Evolutionary conservation across 176 grass and related monocot genomes (phyloP), one percentile per base, ranked within the genome.

Genomic region (Luzula sylvatica): DNA sequence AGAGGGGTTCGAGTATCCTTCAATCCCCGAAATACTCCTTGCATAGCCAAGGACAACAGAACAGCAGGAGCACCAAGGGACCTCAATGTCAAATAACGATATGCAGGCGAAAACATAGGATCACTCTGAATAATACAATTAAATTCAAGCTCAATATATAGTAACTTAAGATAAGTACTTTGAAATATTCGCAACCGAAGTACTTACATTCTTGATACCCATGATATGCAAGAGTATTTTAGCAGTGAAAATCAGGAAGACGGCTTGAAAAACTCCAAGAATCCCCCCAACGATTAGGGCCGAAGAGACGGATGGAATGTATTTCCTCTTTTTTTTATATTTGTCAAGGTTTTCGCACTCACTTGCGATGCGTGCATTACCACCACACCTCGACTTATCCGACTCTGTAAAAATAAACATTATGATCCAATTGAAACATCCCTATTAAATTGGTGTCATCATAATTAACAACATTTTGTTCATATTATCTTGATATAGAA

Each of bases 1-100:
- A 95, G 67, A 75, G 89, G 89, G 1, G 89, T 95, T 67, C 72
- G 83, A 66, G 89, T 95, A 67, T 95, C 83, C 51, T 95, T 88
- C 32, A 95, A 69, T 70, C 89, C 88, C 55, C 88, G 68, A 57
- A 88, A 95, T 19, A 95, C 79, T 32, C 80, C 89, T 88, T 87
- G 83, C 53, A 65, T 78, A 46, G 83, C 83, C 49, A 95, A 58
- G 48, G 89, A 95, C 42, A 95, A 70, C 18, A 95, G 83, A 67
- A 88, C 83, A 64, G 89, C 89, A 28, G 83, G 83, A 72, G 89
- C 83, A 51, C 89, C 89, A 55, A 95, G 73, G 52, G 89, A 95
- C 66, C 88, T 75, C 52, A 95, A 48, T 23, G 74, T 78, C 44
- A 95, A 81, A 65, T 87, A 95, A 26, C 77, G 76, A 53, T 66